Evolutionary conservation across 306 rosid species (phyloP), one percentile per base, ranked within the genome.

Genomic region (Erythrophleum fordii): DNA sequence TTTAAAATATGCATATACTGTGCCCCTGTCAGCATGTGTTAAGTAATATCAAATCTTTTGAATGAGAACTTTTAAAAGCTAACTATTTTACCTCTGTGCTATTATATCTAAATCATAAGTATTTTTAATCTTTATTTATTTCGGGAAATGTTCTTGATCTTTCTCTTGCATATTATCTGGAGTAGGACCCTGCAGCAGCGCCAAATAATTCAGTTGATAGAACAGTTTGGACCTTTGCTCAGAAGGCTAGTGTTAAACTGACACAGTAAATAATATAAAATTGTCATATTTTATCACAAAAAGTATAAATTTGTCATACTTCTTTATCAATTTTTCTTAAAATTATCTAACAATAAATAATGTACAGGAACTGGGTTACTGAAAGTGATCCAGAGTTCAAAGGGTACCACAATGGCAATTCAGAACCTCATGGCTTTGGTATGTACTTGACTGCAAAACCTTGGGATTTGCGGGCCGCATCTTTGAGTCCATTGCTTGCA

Each of bases 361-460:
- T 81, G 69, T 72, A 49, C 93, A 94, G 98, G 76, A 92, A 94
- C 28, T 94, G 98, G 98, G 97, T 95, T 55, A 94, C 98, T 25
- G 98, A 94, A 87, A 92, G 85, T 81, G 97, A 94, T 88, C 97
- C 98, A 37, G 93, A 89, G 74, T 94, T 94, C 82, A 91, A 94
- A 94, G 98, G 97, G 75, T 91, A 92, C 83, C 98, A 94, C 88
- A 94, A 88, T 86, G 98, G 98, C 62, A 94, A 94, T 87, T 90
- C 97, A n/a, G 95, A 94, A 35, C 97, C 98, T 77, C 95, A 93
- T 62, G 97, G 98, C 72, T 94, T 92, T 87, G 98, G 97, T 94
- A 83, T 51, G 89, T 66, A 46, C 58, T 23, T 73, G 53, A 49
- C 59, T 49, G 39, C 64, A 7, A 67, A 77, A 28, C 52, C 64